Evolutionary conservation across 1,284 basidiomycete species (phyloP), one percentile per base, ranked within the genome.

Genomic region (Cystobasidium slooffiae): DNA sequence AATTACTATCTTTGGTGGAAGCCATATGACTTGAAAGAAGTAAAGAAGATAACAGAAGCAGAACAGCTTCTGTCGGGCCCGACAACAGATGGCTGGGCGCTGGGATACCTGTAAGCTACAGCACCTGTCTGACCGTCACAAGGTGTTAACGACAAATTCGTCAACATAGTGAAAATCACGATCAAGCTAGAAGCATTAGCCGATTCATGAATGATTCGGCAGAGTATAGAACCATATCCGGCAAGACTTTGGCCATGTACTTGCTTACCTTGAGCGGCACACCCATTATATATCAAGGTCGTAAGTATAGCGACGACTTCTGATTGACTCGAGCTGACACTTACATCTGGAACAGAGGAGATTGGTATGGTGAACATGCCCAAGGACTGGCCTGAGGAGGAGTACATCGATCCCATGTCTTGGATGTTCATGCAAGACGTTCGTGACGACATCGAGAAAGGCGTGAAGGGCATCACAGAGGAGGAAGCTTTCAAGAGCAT

Each of bases 281-380:
- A 12, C 81, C 89, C 75, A 92, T 87, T 79, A 83, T 92, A 10
- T 91, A 88, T 80, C 59, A 72, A 37, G 69, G 69, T 20, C 64
- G 64, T 66, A 22, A 66, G 64, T 66, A n/a, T 1, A 14, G 2
- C 20, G 47, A 51, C 16, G 47, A 20, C n/a, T n/a, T n/a, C n/a
- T n/a, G n/a, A n/a, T n/a, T n/a, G n/a, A n/a, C n/a, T n/a, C n/a
- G n/a, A n/a, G n/a, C 31, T 52, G 56, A 41, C 39, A 10, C 56
- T 41, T 5, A 41, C 18, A 58, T 16, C 3, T 9, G 56, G 53
- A 31, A 6, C 22, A 2, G 62, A 91, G 81, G 89, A 91, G 79
- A 85, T 92, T 0, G 90, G 87, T 0, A 84, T 89, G 82, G 86
- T 85, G 81, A 91, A 92, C 75, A 86, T 91, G 55, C 89, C 90